A percentile compares a stretch with the other conserved stretches of the same genome.
These are phyloP conservation scores for Sporothrix euskadiensis DNA, from an alignment of 2,329 filamentous ascomycete genomes.

Conservation along the genomic window DNA sequence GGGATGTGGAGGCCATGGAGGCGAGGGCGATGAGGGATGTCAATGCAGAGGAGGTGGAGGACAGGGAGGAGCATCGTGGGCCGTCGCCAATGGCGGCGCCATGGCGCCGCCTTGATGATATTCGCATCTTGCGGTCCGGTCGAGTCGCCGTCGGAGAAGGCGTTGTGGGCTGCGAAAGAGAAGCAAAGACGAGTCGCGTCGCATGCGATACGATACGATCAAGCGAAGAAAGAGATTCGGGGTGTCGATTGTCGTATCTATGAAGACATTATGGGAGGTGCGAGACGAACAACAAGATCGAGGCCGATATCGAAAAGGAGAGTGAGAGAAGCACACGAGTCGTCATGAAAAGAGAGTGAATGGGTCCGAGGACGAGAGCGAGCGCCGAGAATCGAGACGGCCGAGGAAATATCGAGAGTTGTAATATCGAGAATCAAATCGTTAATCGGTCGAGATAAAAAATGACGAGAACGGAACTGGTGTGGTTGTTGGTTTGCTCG, in stretches of 20 bases:
- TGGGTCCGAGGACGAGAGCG: background rate
- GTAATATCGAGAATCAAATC: background rate
- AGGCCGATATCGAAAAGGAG: background rate
- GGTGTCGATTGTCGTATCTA: background rate
- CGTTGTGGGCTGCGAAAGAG: background rate
- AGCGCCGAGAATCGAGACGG: background rate
- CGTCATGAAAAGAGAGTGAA: constrained; percentile 5
- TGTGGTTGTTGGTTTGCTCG: background rate
- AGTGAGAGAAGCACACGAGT: background rate
- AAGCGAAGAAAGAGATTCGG: background rate
- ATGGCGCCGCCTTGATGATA: constrained; percentile 47
- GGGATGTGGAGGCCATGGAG: constrained; percentile 45
- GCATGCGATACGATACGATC: background rate
- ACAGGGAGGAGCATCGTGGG: constrained; percentile 38
- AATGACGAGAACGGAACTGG: constrained; percentile 1
- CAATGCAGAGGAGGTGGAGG: constrained; percentile 24
- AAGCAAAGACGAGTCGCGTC: background rate
- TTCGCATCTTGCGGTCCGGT: constrained; percentile 49
- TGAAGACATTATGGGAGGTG: constrained; percentile 19
- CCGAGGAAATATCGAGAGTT: background rate
- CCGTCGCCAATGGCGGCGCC: constrained; percentile 33
- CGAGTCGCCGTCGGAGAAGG: background rate
- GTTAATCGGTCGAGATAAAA: background rate
- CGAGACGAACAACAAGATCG: background rate
- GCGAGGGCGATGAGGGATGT: constrained; percentile 44